A percentile compares a stretch with the other conserved stretches of the same genome.
phyloP scores from a whole-genome alignment of 805 yeast species.

The Wickerhamiella cacticola region DNA sequence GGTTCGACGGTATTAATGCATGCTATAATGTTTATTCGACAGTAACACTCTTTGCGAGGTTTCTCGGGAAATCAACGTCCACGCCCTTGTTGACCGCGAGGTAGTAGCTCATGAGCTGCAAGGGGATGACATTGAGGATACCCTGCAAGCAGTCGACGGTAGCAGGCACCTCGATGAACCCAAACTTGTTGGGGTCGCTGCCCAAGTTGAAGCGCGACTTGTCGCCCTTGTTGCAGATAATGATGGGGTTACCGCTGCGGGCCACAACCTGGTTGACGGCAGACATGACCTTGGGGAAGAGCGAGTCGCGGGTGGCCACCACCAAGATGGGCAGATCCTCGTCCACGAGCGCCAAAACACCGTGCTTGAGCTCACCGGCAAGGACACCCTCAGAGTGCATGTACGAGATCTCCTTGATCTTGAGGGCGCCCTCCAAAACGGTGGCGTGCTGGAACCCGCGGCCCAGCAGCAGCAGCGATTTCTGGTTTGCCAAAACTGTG shows the following conservation, averaged over 20 bases:
- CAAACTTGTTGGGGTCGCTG: conserved; percentile 23
- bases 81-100: conserved; percentile 88
- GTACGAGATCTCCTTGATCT: conserved; percentile 94
- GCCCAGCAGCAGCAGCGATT: conserved; percentile 81
- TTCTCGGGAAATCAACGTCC: conserved; percentile 97
- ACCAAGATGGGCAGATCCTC: conserved; percentile 88
- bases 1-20: neutral
- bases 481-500: conserved; percentile 60
- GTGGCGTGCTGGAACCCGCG: conserved; percentile 97
- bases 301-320: conserved; percentile 89
- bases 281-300: conserved; percentile 90
- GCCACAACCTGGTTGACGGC: conserved; percentile 96
- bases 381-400: conserved; percentile 99
- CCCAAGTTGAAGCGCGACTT: conserved; percentile 29
- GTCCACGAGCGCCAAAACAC: conserved; percentile 93
- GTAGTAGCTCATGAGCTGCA: conserved; percentile 95
- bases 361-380: conserved; percentile 98
- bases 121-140: conserved; percentile 79
- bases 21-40: conserved; percentile 49
- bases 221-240: conserved; percentile 77
- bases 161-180: conserved; percentile 75
- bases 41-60: conserved; percentile 95
- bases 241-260: conserved; percentile 92
- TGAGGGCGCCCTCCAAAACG: conserved; percentile 96
- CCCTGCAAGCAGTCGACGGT: conserved; percentile 98